These are phyloP conservation scores for Pseudopithomyces chartarum DNA, from an alignment of 2,329 filamentous ascomycete species.

Conservation along the genomic window DNA sequence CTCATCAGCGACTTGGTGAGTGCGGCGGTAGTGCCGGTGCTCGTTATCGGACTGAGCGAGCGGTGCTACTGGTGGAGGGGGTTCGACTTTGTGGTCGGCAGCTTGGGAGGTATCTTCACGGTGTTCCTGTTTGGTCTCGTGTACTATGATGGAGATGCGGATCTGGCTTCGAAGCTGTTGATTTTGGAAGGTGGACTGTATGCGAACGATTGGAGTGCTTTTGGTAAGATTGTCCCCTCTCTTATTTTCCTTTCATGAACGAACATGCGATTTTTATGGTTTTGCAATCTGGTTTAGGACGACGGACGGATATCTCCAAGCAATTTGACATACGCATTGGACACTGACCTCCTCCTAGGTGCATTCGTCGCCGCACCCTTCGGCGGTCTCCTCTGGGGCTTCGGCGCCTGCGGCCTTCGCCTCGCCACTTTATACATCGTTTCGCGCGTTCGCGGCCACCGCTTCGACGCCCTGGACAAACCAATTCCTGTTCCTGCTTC, in stretches of 20 bases:
- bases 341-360: conserved; percentile 29
- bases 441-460: conserved; percentile 62
- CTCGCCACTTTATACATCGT: conserved; percentile 62
- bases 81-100: conserved; percentile 79
- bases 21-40: conserved; percentile 74
- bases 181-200: conserved; percentile 76
- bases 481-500: conserved; percentile 22
- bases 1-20: conserved; percentile 81
- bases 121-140: conserved; percentile 82
- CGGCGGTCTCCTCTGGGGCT: conserved; percentile 74
- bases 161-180: conserved; percentile 68
- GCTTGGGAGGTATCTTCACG: conserved; percentile 75
- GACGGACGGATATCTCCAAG: no score
- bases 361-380: conserved; percentile 81
- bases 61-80: conserved; percentile 74
- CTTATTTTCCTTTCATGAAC: background rate
- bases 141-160: conserved; percentile 74
- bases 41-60: conserved; percentile 73
- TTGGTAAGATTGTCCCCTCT: conserved; percentile 56
- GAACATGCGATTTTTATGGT: background rate
- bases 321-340: no score
- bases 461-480: conserved; percentile 71
- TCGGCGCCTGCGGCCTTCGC: conserved; percentile 65
- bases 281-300: no score
- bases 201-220: conserved; percentile 77